phyloP scores from a whole-genome alignment of 2,329 filamentous ascomycete species.

The Monilinia vaccinii-corymbosi region DNA sequence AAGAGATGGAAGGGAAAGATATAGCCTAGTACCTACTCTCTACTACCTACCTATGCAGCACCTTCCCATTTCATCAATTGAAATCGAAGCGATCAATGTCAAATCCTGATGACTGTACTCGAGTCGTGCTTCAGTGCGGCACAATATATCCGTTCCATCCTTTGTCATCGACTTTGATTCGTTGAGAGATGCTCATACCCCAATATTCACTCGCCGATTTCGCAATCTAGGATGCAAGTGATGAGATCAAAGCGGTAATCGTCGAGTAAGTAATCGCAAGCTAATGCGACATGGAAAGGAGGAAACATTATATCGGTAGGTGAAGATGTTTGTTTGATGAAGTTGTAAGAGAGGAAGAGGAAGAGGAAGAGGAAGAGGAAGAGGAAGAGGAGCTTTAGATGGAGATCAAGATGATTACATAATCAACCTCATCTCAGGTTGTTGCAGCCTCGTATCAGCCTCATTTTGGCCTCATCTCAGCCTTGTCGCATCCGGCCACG shows the following conservation, averaged over 20 bases:
- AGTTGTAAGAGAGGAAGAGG: background rate
- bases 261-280: background rate
- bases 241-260: background rate
- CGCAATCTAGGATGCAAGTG: background rate
- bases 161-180: background rate
- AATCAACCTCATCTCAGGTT: too few species aligned
- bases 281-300: background rate
- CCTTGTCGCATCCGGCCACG: background rate
- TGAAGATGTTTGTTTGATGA: background rate
- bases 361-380: too few species aligned
- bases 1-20: background rate
- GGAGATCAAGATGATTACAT: too few species aligned
- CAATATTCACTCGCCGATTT: background rate
- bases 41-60: background rate
- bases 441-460: too few species aligned
- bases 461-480: too few species aligned
- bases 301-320: fast-evolving
- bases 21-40: background rate
- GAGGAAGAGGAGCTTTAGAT: too few species aligned
- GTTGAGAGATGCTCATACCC: background rate
- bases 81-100: background rate
- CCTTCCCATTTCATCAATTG: background rate
- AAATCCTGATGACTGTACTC: background rate
- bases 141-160: background rate
- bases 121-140: background rate